Percentiles rank a stretch among this genome's conserved stretches.
These are phyloP conservation scores for Talaromyces sp. DNA, from an alignment of 2,329 filamentous ascomycete genomes.

Conservation along the genomic window DNA sequence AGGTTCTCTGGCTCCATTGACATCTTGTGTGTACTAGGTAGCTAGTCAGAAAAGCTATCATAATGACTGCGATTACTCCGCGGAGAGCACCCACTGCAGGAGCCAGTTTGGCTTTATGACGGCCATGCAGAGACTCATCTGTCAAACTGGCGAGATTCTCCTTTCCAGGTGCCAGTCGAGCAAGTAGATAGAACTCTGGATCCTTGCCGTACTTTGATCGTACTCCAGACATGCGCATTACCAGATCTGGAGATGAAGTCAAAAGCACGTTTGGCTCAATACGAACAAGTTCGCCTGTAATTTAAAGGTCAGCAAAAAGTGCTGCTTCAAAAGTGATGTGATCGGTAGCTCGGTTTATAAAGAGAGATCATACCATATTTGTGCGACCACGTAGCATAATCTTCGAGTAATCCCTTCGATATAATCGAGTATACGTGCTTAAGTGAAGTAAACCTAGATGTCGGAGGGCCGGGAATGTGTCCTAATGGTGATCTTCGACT, in stretches of 20 bases:
- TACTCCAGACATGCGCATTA: background rate
- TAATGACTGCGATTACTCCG: background rate
- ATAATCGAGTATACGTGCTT: background rate
- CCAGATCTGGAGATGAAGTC: background rate
- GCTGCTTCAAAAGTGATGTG: background rate
- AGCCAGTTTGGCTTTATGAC: background rate
- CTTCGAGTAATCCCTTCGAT: background rate
- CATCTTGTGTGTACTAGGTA: background rate
- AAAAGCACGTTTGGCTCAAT: background rate
- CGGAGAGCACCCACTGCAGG: background rate
- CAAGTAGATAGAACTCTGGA: background rate
- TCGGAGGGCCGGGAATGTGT: background rate
- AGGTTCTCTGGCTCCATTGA: background rate
- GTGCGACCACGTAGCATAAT: background rate
- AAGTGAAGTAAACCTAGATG: background rate
- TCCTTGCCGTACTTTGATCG: background rate
- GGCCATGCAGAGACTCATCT: background rate
- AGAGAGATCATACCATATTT: background rate
- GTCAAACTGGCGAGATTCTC: background rate
- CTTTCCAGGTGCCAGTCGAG: background rate
- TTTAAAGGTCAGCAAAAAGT: background rate
- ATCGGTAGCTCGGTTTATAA: background rate
- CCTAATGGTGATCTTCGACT: background rate
- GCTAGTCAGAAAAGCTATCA: background rate
- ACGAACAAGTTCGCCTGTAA: background rate